These are phyloP conservation scores for Rhizoclosmatium sp. DNA, from an alignment of 192 early-diverging fungal species.

Conservation along the genomic window DNA sequence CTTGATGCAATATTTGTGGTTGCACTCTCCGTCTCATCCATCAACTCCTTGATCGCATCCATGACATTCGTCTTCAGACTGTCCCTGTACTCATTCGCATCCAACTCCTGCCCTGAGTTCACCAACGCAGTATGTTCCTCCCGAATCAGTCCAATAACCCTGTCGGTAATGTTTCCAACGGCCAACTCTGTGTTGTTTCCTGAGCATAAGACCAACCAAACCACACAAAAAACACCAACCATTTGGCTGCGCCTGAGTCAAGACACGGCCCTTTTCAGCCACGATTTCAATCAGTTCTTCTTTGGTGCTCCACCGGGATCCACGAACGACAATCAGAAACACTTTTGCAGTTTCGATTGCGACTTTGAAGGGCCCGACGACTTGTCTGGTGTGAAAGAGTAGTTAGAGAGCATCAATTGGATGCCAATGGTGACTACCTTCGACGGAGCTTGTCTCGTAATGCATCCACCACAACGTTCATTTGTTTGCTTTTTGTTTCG, in stretches of 20 bases:
- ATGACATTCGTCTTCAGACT: conserved; percentile 81
- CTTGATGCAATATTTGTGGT: conserved; percentile 81
- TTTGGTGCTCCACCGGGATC: conserved; percentile 74
- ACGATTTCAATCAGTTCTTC: conserved; percentile 67
- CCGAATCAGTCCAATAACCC: conserved; percentile 83
- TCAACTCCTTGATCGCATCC: conserved; percentile 85
- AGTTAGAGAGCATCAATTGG: background rate
- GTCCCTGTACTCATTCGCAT: conserved; percentile 23
- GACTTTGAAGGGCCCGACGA: conserved; percentile 52
- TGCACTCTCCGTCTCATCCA: conserved; percentile 83
- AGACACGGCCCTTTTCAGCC: conserved; percentile 70
- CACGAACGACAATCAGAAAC: conserved; percentile 79
- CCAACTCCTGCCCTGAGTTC: background rate
- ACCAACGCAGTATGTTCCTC: conserved; percentile 57
- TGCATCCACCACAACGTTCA: conserved; percentile 32
- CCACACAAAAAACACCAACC: background rate
- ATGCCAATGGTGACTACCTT: conserved; percentile 24
- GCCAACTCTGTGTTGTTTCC: conserved; percentile 71
- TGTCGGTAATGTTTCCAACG: conserved; percentile 84
- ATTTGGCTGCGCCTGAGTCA: conserved; percentile 78
- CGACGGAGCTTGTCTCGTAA: conserved; percentile 42
- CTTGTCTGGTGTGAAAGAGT: conserved; percentile 48
- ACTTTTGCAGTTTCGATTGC: conserved; percentile 75
- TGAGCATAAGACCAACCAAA: background rate
- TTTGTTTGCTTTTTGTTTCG: conserved; percentile 2